Evolutionary conservation across 345 rosid species (phyloP), one percentile per base, ranked within the genome.

Genomic region (Schrenkiella parvula): DNA sequence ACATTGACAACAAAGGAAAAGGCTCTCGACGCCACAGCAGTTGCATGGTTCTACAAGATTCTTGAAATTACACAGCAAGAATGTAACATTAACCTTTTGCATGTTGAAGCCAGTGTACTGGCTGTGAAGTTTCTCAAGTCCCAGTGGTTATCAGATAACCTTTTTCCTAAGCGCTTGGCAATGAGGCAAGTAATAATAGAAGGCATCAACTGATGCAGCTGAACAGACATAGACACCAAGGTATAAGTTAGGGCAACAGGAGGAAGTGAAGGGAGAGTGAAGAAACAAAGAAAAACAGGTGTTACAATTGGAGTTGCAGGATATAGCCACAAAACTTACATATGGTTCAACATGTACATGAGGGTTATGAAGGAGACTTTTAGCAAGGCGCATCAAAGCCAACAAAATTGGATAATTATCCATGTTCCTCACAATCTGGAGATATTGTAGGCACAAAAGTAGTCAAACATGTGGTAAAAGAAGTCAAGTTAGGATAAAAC

Each of bases 201-300:
- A 25, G 96, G 96, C 86, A 89, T 81, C 80, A 92, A 60, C 47
- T 92, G 95, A 79, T 92, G 96, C 48, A 92, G 81, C 98, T 92
- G 89, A 78, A 23, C 25, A 67, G 53, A 44, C 12, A 17, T 4
- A 69, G 17, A 51, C 58, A 61, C 37, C 26, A 39, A 23, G 34
- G 51, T 57, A 56, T 50, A 17, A 73, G 46, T 35, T 28, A 65
- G 34, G 32, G 39, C 34, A 37, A 62, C 13, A 38, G 10, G 15
- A 63, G 18, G 25, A 25, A 18, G 14, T 4, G 18, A 25, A 47
- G 39, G 54, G 15, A 18, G 26, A 31, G 38, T 12, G 26, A 14
- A 28, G 11, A 46, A 31, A 19, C 0, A 19, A 29, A 29, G 17
- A 35, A 34, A 18, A 37, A 34, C 3, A 14, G 8, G 55, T 3